Evolutionary conservation across 768 basidiomycete genomes (phyloP), one percentile per base, ranked within the genome.

Genomic region (Multifurca ochricompacta): DNA sequence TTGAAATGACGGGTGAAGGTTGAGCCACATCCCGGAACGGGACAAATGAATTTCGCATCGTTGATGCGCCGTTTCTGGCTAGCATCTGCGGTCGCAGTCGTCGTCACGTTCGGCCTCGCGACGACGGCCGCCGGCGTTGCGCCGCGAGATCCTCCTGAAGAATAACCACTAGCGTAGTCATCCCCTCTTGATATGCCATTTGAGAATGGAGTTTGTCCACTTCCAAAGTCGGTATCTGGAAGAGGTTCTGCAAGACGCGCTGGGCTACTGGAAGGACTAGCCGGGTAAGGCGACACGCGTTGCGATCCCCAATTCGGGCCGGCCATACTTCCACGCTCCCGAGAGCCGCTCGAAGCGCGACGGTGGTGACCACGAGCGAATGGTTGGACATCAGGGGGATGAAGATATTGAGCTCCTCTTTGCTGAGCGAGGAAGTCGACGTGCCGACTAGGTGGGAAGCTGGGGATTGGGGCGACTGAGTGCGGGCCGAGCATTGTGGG

Each of bases 1-100:
- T 96, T 96, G 73, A 96, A 96, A 66, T 91, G 87, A 65, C 91
- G 73, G 37, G 94, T 96, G 70, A 97, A 97, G n/a, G 93, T 95
- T 69, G 90, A 92, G 41, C 91, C 91, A 72, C 93, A 97, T 11
- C 91, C 92, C 9, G 91, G 89, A 14, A 97, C 91, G 4, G 94
- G 93, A 70, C 93, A 97, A 56, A 79, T 69, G 65, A 94, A 95
- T 59, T 80, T 84, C 40, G 92, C 93, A 48, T 91, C 87, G 65
- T 89, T 88, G 64, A 91, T 95, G 62, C 93, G 74, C 53, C 93
- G 74, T 61, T 82, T 83, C 64, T 87, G 82, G 60, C 86, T 88
- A 3, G 93, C 93, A 66, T 87, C 85, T 46, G 85, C 84, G 44
- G 93, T 96, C 56, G 91, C 84, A 36, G 84, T 82, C 32, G 92